Evolutionary conservation across 73 alveolate species (phyloP).

Genomic region (Paramecium sexaurelia): DNA sequence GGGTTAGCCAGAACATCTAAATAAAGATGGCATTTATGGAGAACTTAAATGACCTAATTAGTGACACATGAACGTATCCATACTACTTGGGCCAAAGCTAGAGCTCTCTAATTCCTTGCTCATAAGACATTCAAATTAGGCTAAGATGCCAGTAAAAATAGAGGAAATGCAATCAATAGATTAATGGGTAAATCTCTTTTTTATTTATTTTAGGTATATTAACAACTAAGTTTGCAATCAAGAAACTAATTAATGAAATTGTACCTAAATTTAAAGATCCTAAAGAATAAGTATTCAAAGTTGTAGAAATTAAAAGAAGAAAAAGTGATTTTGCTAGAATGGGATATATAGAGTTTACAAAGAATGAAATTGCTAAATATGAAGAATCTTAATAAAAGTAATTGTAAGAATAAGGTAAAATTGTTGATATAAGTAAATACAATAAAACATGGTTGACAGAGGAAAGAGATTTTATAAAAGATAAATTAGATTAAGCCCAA

Average conservation of each 20-base stretch:
- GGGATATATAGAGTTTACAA: slow-evolving; percentile 18
- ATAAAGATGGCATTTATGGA: slow-evolving; percentile 42
- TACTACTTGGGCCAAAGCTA: slow-evolving; percentile 37
- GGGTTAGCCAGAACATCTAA: background rate
- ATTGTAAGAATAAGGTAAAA: background rate
- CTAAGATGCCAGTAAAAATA: background rate
- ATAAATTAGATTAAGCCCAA: slow-evolving; percentile 9
- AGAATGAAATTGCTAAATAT: background rate
- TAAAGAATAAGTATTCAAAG: background rate
- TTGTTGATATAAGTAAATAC: background rate
- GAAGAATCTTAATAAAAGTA: background rate
- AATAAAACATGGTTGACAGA: background rate
- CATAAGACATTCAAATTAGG: background rate
- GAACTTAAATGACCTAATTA: slow-evolving; percentile 36
- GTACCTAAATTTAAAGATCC: slow-evolving; percentile 43
- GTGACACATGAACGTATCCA: slow-evolving; percentile 16
- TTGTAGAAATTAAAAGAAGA: slow-evolving; percentile 20
- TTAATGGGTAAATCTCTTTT: background rate
- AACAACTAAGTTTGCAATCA: background rate
- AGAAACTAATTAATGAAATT: slow-evolving; percentile 31
- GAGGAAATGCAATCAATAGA: background rate
- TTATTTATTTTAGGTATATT: background rate
- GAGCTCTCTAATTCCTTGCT: slow-evolving; percentile 10
- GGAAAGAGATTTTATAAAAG: background rate
- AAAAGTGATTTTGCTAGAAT: slow-evolving; percentile 13